Percentiles rank a stretch among this genome's conserved stretches.
phyloP scores from a whole-genome alignment of 352 stramenopile genomes.

The Phytophthora sansomeana region DNA sequence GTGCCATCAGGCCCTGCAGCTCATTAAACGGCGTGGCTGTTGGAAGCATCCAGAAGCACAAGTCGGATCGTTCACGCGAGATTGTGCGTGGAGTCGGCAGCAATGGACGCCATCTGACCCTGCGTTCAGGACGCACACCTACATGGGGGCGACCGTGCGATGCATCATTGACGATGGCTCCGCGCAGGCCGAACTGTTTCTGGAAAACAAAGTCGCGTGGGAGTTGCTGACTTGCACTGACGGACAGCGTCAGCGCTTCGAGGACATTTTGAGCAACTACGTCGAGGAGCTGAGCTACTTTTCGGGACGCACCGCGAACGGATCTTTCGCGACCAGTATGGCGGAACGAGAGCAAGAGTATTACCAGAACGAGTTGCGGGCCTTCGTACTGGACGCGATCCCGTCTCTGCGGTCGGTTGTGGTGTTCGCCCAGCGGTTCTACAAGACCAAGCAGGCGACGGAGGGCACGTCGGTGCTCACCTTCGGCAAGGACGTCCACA shows the following conservation, averaged over 20 bases:
- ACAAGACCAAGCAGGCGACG: constrained; percentile 37
- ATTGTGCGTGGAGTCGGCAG: constrained; percentile 33
- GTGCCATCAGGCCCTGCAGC: constrained; percentile 58
- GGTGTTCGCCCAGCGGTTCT: constrained; percentile 75
- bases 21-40: constrained; percentile 49
- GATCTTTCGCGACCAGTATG: constrained; percentile 44
- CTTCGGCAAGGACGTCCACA: constrained; percentile 73
- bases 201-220: constrained; percentile 77
- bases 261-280: constrained; percentile 52
- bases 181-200: constrained; percentile 76
- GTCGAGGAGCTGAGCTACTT: constrained; percentile 69
- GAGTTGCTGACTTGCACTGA: constrained; percentile 63
- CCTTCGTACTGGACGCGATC: constrained; percentile 49
- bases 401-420: constrained; percentile 38
- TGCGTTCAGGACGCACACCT: constrained; percentile 46
- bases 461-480: constrained; percentile 59
- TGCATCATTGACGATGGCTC: constrained; percentile 84
- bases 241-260: constrained; percentile 52
- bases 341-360: constrained; percentile 50
- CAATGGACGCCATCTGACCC: constrained; percentile 44
- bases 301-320: constrained; percentile 36
- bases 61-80: constrained; percentile 5
- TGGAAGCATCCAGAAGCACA: constrained; percentile 46
- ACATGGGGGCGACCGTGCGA: constrained; percentile 52
- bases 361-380: constrained; percentile 71